phyloP scores from a whole-genome alignment of 192 early-diverging fungal species.

The Entomortierella beljakovae region DNA sequence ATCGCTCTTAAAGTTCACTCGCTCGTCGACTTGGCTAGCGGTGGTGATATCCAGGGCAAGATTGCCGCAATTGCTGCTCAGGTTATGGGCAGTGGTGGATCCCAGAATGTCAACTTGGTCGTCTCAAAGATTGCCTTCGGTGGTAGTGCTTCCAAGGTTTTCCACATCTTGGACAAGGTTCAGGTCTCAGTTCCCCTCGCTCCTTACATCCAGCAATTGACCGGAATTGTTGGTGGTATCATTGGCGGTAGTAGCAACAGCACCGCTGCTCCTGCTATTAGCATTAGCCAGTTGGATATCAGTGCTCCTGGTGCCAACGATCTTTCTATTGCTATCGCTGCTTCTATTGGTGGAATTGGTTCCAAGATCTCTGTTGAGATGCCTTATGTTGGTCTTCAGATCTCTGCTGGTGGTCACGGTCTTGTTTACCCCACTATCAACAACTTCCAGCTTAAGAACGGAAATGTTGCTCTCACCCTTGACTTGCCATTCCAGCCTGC shows the following conservation, averaged over 20 bases:
- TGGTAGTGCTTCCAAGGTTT: slow-evolving; percentile 15
- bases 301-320: slow-evolving; percentile 38
- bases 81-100: slow-evolving; percentile 35
- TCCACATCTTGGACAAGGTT: slow-evolving; percentile 45
- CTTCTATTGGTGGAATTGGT: slow-evolving; percentile 42
- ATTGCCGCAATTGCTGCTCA: slow-evolving; percentile 47
- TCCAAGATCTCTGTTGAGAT: slow-evolving; percentile 47
- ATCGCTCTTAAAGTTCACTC: slow-evolving; percentile 24
- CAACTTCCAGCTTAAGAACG: slow-evolving; percentile 45
- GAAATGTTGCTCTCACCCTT: slow-evolving; percentile 31
- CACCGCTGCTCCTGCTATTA: slow-evolving; percentile 19
- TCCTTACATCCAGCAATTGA: slow-evolving; percentile 37
- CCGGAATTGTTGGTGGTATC: slow-evolving; percentile 18
- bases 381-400: slow-evolving; percentile 30
- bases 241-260: slow-evolving; percentile 11
- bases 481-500: slow-evolving; percentile 36
- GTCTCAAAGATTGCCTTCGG: slow-evolving; percentile 53
- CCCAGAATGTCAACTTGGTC: slow-evolving; percentile 43
- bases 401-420: slow-evolving; percentile 22
- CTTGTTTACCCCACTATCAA: slow-evolving; percentile 33
- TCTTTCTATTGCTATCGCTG: slow-evolving; percentile 28
- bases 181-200: slow-evolving; percentile 37
- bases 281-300: slow-evolving; percentile 32
- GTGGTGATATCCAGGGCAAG: slow-evolving; percentile 37
- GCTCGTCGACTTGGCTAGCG: slow-evolving; percentile 34